Evolutionary conservation across 1,284 basidiomycete species (phyloP).

Genomic region (Apiotrichum mycotoxinovorans): DNA sequence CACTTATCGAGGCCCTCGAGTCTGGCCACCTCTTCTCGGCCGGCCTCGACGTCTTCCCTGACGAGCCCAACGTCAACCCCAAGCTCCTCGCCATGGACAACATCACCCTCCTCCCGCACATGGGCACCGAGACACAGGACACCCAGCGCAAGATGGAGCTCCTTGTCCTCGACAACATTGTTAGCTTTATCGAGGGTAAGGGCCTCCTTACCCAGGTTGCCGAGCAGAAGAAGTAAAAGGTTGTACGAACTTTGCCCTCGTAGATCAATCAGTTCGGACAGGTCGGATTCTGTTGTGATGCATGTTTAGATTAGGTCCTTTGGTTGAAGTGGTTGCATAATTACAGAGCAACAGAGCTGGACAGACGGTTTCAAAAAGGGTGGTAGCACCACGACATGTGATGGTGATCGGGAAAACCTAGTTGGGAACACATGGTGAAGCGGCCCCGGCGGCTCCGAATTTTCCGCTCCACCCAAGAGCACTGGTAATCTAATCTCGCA

Average conservation of each 20-base stretch:
- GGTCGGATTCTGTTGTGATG: neutral
- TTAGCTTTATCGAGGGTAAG: constrained; percentile 42
- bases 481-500: too few relatives aligned
- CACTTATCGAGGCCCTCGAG: constrained; percentile 74
- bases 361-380: too few relatives aligned
- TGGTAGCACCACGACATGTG: too few relatives aligned
- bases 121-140: constrained; percentile 83
- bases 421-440: too few relatives aligned
- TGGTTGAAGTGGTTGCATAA: too few relatives aligned
- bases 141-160: constrained; percentile 61
- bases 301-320: neutral
- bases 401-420: too few relatives aligned
- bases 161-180: constrained; percentile 44
- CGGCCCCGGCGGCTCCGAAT: too few relatives aligned
- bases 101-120: constrained; percentile 79
- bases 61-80: constrained; percentile 81
- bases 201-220: constrained; percentile 46
- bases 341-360: too few relatives aligned
- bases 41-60: constrained; percentile 84
- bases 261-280: too few relatives aligned
- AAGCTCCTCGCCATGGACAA: constrained; percentile 73
- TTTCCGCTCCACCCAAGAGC: too few relatives aligned
- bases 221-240: constrained; percentile 42
- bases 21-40: constrained; percentile 78
- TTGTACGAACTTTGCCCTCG: too few relatives aligned